Base-by-base conservation (phyloP, 148 eudicot genomes). In the Rhododendron henanense region DNA sequence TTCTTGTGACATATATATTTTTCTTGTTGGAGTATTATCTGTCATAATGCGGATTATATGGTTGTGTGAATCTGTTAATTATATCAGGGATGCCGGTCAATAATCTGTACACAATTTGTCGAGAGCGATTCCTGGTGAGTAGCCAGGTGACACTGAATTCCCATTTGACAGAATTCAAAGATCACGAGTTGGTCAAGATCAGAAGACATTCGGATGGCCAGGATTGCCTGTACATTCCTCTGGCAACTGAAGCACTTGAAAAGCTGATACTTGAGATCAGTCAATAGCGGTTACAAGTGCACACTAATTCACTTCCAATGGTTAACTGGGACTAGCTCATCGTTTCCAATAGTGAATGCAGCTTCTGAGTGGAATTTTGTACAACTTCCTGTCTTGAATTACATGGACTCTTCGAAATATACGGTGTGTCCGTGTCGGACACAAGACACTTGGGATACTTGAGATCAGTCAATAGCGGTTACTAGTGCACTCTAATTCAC, bases 161-260 rank as follows among this genome's bases (percentile, higher is more conserved):
- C 69, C 99, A 97, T 89, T 85, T 97, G 84, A 94, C 95, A 14
- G 99, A 97, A 85, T 95, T 97, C 85, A 97, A 95, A 88, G 99
- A 97, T 88, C 98, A 97, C 37, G 99, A 97, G 87, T 84, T 97
- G 82, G 94, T 94, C 47, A 95, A 94, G 91, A 93, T 88, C 63
- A 90, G 94, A 85, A 94, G 92, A 89, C 89, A 94, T 88, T 90
- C 96, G 5, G 98, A 97, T 81, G 98, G 99, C 28, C 98, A 95
- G 83, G 99, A 97, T 86, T 95, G 99, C 91, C 84, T 95, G 86
- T 91, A 92, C 85, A 90, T 95, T 88, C 98, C 99, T 69, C 90
- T 97, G 78, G 78, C 98, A 48, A 84, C 85, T 81, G 98, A 97
- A 85, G 96, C 98, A 82, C 93, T 97, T 85, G 92, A 93, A 85